These are phyloP conservation scores for Teratosphaeria zuluensis DNA, from an alignment of 2,329 filamentous ascomycete genomes.

Conservation along the genomic window DNA sequence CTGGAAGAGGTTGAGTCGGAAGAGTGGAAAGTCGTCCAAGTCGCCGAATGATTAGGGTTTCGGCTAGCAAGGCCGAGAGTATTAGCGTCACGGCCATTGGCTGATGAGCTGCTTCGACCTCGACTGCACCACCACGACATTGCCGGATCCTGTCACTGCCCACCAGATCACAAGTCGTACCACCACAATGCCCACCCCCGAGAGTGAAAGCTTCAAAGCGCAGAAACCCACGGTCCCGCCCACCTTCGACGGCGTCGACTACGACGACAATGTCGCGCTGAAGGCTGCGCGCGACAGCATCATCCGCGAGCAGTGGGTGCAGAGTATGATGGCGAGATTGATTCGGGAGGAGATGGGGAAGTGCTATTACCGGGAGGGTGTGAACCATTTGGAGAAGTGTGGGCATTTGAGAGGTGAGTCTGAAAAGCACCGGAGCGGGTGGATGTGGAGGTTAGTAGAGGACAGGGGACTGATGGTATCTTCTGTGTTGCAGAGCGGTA, in stretches of 20 bases:
- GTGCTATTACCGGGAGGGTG: slow-evolving; percentile 75
- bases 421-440: background rate
- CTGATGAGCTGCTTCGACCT: background rate
- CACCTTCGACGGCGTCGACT: slow-evolving; percentile 80
- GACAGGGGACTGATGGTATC: background rate
- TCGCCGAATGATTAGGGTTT: background rate
- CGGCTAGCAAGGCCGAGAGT: background rate
- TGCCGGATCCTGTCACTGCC: slow-evolving; percentile 6
- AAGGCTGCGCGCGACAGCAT: slow-evolving; percentile 77
- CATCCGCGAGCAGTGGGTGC: slow-evolving; percentile 79
- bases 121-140: slow-evolving; percentile 22
- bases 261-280: slow-evolving; percentile 68
- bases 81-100: background rate
- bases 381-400: slow-evolving; percentile 84
- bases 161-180: background rate
- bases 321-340: slow-evolving; percentile 77
- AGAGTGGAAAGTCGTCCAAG: background rate
- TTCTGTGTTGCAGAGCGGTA: slow-evolving; percentile 54
- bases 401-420: slow-evolving; percentile 67
- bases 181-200: slow-evolving; percentile 64
- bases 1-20: slow-evolving; percentile 16
- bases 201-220: slow-evolving; percentile 71
- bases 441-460: background rate
- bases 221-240: slow-evolving; percentile 75
- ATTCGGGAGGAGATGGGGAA: slow-evolving; percentile 76